phyloP scores from a whole-genome alignment of 208 protist species.

The Leishmania tarentolae region DNA sequence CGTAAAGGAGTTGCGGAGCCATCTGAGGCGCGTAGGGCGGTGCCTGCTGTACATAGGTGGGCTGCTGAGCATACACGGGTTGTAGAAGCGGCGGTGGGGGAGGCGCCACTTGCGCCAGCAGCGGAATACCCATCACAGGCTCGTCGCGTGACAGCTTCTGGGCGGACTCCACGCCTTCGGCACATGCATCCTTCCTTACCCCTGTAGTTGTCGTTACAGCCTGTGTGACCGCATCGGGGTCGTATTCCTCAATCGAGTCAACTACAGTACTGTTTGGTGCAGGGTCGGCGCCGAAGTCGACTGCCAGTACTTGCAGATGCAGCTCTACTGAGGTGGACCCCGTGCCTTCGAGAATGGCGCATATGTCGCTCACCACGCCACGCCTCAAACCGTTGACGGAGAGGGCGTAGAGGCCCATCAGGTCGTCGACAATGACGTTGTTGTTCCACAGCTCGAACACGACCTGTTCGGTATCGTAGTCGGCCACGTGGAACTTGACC shows the following conservation, averaged over 20 bases:
- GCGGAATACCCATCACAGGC: constrained; percentile 11
- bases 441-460: constrained; percentile 74
- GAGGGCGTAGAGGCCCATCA: constrained; percentile 60
- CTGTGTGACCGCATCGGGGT: constrained; percentile 2
- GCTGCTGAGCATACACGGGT: constrained; percentile 24
- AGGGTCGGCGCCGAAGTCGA: constrained; percentile 68
- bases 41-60: constrained; percentile 9
- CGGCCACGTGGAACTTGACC: constrained; percentile 73
- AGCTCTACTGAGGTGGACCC: constrained; percentile 58
- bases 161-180: constrained; percentile 8
- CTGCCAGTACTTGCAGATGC: constrained; percentile 62
- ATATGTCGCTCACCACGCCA: constrained; percentile 67
- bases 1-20: background rate
- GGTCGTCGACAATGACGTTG: constrained; percentile 63
- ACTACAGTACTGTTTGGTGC: constrained; percentile 8
- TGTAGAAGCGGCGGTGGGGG: background rate
- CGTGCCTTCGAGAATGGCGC: constrained; percentile 49
- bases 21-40: constrained; percentile 18
- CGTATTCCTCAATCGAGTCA: constrained; percentile 32
- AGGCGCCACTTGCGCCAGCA: constrained; percentile 7
- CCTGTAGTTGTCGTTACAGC: constrained; percentile 14
- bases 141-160: constrained; percentile 7
- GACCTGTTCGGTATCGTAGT: constrained; percentile 49
- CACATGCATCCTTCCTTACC: background rate
- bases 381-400: constrained; percentile 51